Evolutionary conservation across 164 flowering plant genomes (phyloP).

Genomic region (Warburgia ugandensis): DNA sequence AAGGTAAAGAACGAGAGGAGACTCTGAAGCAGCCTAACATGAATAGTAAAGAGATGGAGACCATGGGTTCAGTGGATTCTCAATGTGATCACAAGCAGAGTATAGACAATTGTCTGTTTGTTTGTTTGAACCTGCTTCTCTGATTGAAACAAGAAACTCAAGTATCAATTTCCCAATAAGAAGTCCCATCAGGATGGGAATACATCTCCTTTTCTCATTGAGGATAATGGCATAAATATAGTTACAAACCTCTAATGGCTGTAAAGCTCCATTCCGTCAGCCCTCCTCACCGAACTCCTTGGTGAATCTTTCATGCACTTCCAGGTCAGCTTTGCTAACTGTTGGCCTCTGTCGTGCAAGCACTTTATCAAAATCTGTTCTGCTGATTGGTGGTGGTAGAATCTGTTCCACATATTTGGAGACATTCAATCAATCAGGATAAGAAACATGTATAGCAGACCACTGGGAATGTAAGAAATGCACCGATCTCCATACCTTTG

Average conservation of each 20-base stretch:
- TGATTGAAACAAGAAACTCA: conserved; percentile 3
- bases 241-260: background rate
- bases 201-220: too few species aligned
- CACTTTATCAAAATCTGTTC: conserved; percentile 86
- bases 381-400: conserved; percentile 81
- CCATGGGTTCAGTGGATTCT: too few species aligned
- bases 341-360: conserved; percentile 95
- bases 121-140: too few species aligned
- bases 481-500: conserved; percentile 40
- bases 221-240: background rate
- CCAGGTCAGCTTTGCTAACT: conserved; percentile 89
- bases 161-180: background rate
- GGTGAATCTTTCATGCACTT: conserved; percentile 92
- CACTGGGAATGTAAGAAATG: background rate
- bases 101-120: too few species aligned
- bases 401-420: conserved; percentile 36
- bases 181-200: background rate
- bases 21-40: too few species aligned
- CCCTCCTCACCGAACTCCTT: conserved; percentile 99
- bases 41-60: too few species aligned
- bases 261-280: conserved; percentile 18
- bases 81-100: too few species aligned
- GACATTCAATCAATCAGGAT: background rate
- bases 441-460: background rate
- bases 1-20: too few species aligned